Base-by-base conservation (phyloP, 225 moss, liverwort and hornwort genomes). In the Bryum argenteum region DNA sequence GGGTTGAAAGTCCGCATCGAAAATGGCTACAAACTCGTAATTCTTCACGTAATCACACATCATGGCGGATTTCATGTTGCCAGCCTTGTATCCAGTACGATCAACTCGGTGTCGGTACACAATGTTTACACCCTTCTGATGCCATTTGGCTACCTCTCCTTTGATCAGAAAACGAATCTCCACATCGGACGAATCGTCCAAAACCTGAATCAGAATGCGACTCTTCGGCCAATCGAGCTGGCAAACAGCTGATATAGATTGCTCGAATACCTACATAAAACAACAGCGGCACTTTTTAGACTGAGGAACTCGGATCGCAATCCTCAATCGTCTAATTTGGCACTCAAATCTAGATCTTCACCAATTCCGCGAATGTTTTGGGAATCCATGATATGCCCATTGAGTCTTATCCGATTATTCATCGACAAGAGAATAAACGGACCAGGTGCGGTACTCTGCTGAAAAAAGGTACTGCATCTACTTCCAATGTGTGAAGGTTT, bases 1-100 rank as follows among this genome's bases (percentile, higher is more conserved):
- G 56, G 96, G 96, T 84, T 96, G 93, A 72, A 96, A 96, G 54
- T 96, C 96, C 54, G 96, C 96, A 83, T 96, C 96, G 70, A 96
- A 93, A 58, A 96, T 96, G 22, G 93, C 81, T 26, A 96, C 96
- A 76, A 77, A 96, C 77, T 96, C 91, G 53, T 91, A 96, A 82
- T 93, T 83, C 81, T 93, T 90, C 9, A 96, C 89, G 63, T 96
- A 93, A 54, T 89, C 93, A 63, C 87, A 87, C 67, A 70, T 71
- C 96, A 96, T 91, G 61, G 91, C 96, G 41, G 93, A 87, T 74
- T 91, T 90, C 72, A 96, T 86, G 78, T 96, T 96, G 26, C 96
- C 96, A n/a, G 96, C 96, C 84, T 96, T 96, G 64, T 87, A 96
- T 14, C 96, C 96, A 48, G 90, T 91, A 69, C 96, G 96, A 61